Conservation (phyloP, 208 protist genomes). For the Leishmania tarentolae region DNA sequence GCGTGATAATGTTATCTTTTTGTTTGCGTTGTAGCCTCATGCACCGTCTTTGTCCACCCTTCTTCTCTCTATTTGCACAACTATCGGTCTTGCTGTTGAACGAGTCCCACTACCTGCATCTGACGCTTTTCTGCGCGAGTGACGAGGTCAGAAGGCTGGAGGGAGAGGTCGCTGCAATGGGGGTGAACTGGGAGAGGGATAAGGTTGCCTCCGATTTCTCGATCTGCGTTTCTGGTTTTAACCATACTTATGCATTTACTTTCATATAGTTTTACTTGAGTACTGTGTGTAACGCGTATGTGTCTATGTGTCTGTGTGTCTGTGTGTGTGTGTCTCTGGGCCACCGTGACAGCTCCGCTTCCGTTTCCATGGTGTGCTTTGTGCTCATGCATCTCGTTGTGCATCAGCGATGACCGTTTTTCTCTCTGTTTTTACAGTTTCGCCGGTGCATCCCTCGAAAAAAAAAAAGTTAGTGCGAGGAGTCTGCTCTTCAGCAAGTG, state of each 20-base stretch:
- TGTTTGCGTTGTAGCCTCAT: not conserved
- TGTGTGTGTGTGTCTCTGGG: not conserved
- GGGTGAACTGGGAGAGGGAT: not conserved
- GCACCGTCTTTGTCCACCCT: not conserved
- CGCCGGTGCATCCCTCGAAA: not conserved
- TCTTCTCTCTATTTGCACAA: not conserved
- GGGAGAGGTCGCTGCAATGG: not conserved
- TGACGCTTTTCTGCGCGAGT: not conserved
- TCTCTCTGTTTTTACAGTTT: conserved; percentile 3
- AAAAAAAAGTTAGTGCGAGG: no score
- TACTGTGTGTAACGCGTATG: not conserved
- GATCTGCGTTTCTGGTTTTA: not conserved
- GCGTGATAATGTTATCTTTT: not conserved
- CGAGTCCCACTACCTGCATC: not conserved
- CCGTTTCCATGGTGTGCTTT: not conserved
- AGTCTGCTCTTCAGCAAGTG: not conserved
- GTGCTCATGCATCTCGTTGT: not conserved
- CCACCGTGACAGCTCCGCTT: not conserved
- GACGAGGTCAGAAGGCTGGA: not conserved
- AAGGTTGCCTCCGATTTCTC: not conserved
- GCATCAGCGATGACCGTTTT: not conserved
- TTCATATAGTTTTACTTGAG: not conserved
- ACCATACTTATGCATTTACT: not conserved
- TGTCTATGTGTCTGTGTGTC: not conserved
- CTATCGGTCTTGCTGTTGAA: not conserved